Conservation (phyloP, 1,284 basidiomycete species). For the Cerioporus squamosus region DNA sequence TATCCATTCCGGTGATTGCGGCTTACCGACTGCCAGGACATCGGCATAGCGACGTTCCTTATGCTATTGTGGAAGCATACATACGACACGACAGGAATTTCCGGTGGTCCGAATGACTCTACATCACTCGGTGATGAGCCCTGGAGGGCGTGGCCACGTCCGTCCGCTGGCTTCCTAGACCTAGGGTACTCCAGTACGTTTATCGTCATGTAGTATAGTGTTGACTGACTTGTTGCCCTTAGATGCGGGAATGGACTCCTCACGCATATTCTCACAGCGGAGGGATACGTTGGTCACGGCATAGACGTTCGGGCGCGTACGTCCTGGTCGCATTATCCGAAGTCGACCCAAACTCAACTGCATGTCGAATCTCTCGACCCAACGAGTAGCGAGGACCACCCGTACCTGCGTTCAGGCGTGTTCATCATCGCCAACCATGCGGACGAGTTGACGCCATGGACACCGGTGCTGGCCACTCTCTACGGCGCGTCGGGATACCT, state of each 20-base stretch:
- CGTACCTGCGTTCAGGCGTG: constrained; percentile 43
- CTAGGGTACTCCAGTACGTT: constrained; percentile 60
- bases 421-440: constrained; percentile 97
- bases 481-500: constrained; percentile 73
- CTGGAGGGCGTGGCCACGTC: constrained; percentile 77
- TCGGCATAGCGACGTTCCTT: constrained; percentile 91
- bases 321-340: constrained; percentile 81
- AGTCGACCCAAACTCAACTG: constrained; percentile 57
- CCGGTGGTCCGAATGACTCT: constrained; percentile 1
- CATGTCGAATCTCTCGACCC: constrained; percentile 73
- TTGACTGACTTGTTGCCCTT: neutral
- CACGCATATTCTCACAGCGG: constrained; percentile 81
- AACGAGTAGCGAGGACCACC: constrained; percentile 33
- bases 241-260: constrained; percentile 91
- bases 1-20: no score
- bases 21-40: constrained; percentile 59
- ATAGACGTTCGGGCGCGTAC: constrained; percentile 76
- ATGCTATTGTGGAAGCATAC: constrained; percentile 89
- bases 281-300: constrained; percentile 86
- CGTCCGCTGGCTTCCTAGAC: constrained; percentile 87
- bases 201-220: neutral
- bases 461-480: constrained; percentile 74
- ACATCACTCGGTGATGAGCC: constrained; percentile 34
- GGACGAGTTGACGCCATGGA: constrained; percentile 94
- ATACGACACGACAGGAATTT: constrained; percentile 42